Conservation (phyloP, 495 filamentous ascomycete genomes). For the Penicillium cinerascens region DNA sequence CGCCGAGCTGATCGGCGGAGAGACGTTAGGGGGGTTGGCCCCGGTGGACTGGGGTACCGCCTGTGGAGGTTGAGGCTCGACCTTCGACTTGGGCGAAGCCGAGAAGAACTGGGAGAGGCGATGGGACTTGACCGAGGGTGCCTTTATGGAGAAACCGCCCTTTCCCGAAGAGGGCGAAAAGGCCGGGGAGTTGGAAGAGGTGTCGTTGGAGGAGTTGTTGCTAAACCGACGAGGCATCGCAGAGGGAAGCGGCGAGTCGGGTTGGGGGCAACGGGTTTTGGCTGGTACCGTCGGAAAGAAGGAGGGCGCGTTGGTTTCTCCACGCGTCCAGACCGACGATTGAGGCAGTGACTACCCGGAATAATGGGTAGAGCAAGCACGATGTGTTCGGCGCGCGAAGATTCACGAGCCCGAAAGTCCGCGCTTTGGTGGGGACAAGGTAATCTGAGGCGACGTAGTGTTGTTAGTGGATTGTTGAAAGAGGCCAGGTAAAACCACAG, state of each 20-base stretch:
- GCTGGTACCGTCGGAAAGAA: slow-evolving; percentile 11
- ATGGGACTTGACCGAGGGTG: slow-evolving; percentile 64
- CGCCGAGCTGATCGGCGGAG: slow-evolving; percentile 64
- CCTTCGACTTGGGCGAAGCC: slow-evolving; percentile 54
- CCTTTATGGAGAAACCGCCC: slow-evolving; percentile 42
- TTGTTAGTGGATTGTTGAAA: background rate
- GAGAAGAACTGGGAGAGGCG: slow-evolving; percentile 58
- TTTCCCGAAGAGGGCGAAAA: slow-evolving; percentile 47
- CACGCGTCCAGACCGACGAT: slow-evolving; percentile 19
- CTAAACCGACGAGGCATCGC: slow-evolving; percentile 56
- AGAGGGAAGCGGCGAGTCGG: slow-evolving; percentile 34
- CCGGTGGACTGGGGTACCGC: slow-evolving; percentile 59
- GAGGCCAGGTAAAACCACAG: background rate
- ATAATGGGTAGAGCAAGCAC: background rate
- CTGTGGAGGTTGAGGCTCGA: slow-evolving; percentile 43
- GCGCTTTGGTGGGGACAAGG: background rate
- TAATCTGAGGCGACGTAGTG: background rate
- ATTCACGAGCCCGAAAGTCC: background rate
- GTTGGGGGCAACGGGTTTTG: slow-evolving; percentile 14
- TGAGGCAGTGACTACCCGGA: slow-evolving; percentile 21
- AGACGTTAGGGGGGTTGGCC: slow-evolving; percentile 51
- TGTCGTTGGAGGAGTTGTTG: slow-evolving; percentile 46
- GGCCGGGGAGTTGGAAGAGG: slow-evolving; percentile 42
- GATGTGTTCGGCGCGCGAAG: background rate
- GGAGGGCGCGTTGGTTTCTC: slow-evolving; percentile 9